Conservation (phyloP, 2,329 filamentous ascomycete species). For the Pyrenochaeta sp. region DNA sequence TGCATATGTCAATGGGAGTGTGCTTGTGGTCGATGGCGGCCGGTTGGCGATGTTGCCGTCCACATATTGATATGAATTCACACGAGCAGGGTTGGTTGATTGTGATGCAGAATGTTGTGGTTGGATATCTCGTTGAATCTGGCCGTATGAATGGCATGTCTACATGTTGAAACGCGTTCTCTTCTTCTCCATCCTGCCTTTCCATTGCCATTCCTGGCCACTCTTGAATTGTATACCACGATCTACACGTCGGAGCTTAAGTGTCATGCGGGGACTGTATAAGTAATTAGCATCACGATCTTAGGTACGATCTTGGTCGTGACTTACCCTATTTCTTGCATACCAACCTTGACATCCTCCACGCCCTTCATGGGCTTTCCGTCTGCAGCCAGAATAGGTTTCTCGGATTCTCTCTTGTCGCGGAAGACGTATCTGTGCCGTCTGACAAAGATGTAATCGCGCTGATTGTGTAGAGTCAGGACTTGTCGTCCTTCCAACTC, state of each 20-base stretch:
- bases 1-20: conserved; percentile 70
- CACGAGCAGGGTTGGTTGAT: background rate
- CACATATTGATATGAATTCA: conserved; percentile 56
- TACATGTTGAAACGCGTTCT: conserved; percentile 92
- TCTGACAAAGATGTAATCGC: conserved; percentile 93
- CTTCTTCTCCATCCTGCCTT: conserved; percentile 91
- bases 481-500: conserved; percentile 88
- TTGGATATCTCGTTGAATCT: background rate
- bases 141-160: background rate
- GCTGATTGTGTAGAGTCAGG: conserved; percentile 91
- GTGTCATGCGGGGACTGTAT: conserved; percentile 65
- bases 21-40: conserved; percentile 70
- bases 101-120: too few species aligned
- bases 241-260: conserved; percentile 90
- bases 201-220: conserved; percentile 95
- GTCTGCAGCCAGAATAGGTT: conserved; percentile 80
- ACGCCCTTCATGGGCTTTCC: conserved; percentile 85
- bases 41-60: conserved; percentile 64
- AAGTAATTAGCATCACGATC: conserved; percentile 6
- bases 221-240: conserved; percentile 80
- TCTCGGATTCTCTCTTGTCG: conserved; percentile 86
- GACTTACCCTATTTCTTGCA: conserved; percentile 79
- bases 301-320: too few species aligned
- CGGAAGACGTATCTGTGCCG: conserved; percentile 92
- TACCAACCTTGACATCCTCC: conserved; percentile 81